Percentiles rank a stretch among this genome's conserved stretches.
Evolutionary conservation across 257 asterid species (phyloP).

Genomic region (Jasminum sambac): DNA sequence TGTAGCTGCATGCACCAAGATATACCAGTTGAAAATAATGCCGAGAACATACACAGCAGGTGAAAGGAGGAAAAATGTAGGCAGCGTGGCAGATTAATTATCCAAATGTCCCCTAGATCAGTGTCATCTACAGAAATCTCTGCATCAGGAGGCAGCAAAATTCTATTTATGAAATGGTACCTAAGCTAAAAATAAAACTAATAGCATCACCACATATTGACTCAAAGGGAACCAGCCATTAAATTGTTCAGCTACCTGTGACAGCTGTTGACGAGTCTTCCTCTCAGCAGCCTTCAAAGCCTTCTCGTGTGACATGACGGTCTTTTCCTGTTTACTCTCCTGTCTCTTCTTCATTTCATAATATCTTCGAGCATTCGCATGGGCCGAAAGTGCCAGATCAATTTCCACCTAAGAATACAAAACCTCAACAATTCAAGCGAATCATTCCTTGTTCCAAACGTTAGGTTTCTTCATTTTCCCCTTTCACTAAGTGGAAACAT

Average conservation of each 20-base stretch:
- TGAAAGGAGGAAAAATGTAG: neutral
- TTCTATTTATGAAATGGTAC: neutral
- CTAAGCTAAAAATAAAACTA: constrained; percentile 2
- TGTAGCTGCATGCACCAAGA: neutral
- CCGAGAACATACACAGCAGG: neutral
- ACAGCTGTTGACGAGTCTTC: constrained; percentile 86
- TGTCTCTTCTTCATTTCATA: constrained; percentile 93
- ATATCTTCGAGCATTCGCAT: constrained; percentile 99
- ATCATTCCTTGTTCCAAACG: constrained; percentile 12
- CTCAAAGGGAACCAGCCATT: constrained; percentile 19
- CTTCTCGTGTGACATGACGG: constrained; percentile 87
- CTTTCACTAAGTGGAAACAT: neutral
- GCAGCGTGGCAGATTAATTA: neutral
- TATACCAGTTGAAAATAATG: neutral
- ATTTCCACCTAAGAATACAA: constrained; percentile 73
- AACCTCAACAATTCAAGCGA: constrained; percentile 11
- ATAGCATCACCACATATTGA: constrained; percentile 10
- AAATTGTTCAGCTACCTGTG: constrained; percentile 64
- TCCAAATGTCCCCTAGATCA: neutral
- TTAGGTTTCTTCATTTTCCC: constrained; percentile 1
- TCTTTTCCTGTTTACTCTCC: constrained; percentile 96
- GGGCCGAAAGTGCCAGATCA: constrained; percentile 95
- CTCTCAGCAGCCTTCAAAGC: constrained; percentile 98
- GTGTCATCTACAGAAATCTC: neutral
- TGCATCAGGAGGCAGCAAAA: neutral